Conservation (phyloP, 202 grass and related monocot genomes). For the Setaria italica region DNA sequence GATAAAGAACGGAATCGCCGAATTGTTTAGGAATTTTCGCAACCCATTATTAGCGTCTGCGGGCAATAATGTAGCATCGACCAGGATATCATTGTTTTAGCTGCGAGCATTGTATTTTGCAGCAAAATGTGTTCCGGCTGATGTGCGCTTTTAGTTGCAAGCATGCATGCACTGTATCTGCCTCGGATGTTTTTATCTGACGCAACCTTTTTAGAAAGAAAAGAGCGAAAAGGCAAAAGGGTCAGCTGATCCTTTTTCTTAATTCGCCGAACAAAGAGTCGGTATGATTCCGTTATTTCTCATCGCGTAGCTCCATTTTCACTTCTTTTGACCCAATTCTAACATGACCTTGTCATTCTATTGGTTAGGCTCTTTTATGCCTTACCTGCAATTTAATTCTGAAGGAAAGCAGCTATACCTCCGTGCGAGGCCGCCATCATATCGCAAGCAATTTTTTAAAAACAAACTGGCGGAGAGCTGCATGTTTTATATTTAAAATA, state of each 20-base stretch:
- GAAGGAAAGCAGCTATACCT: too few species aligned
- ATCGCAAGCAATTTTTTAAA: too few species aligned
- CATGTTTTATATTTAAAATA: too few species aligned
- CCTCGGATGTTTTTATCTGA: neutral
- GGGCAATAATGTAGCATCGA: conserved; percentile 36
- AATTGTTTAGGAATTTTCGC: neutral
- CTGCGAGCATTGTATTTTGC: conserved; percentile 42
- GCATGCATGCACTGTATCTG: conserved; percentile 38
- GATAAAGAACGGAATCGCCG: neutral
- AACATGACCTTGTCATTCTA: too few species aligned
- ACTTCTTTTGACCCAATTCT: neutral
- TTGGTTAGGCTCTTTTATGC: too few species aligned
- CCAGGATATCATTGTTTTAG: conserved; percentile 50
- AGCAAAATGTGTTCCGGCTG: neutral
- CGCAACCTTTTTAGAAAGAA: neutral
- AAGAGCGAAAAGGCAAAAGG: neutral
- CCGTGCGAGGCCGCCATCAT: too few species aligned
- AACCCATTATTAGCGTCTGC: conserved; percentile 19
- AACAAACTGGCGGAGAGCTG: too few species aligned
- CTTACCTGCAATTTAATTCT: too few species aligned
- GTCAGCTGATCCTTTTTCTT: conserved; percentile 1
- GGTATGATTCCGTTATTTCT: neutral
- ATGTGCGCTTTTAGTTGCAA: conserved; percentile 29
- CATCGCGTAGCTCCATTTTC: neutral
- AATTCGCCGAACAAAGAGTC: neutral